Conservation (phyloP, 345 rosid species). For the Eucalyptus marginata region DNA sequence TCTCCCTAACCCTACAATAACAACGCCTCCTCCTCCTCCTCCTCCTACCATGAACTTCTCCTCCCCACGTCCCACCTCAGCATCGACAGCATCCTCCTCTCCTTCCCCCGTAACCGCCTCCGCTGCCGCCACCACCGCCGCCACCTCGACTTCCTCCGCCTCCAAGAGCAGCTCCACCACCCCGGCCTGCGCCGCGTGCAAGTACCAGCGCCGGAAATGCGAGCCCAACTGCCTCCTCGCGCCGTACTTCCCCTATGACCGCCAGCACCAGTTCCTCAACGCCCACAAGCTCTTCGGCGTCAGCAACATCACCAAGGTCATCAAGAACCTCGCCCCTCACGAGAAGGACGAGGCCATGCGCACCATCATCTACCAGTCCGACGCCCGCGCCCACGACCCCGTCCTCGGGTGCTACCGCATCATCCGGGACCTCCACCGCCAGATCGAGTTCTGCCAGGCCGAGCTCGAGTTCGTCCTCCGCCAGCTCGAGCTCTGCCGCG, state of each 20-base stretch:
- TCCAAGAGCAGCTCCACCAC: constrained; percentile 15
- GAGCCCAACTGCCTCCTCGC: constrained; percentile 92
- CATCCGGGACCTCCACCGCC: constrained; percentile 50
- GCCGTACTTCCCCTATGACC: constrained; percentile 88
- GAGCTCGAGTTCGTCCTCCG: constrained; percentile 76
- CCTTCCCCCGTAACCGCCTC: not conserved
- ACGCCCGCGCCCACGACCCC: constrained; percentile 80
- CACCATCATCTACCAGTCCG: constrained; percentile 78
- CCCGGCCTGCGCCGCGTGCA: constrained; percentile 96
- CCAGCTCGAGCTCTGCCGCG: constrained; percentile 48
- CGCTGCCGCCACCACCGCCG: not conserved
- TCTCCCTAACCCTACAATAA: constrained; percentile 14
- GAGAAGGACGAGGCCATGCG: constrained; percentile 83
- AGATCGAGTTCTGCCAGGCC: constrained; percentile 52
- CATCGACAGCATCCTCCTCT: not conserved
- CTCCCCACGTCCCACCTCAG: not conserved
- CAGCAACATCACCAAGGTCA: constrained; percentile 80
- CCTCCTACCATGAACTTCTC: not conserved
- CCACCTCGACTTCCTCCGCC: not conserved
- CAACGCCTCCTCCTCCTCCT: not conserved
- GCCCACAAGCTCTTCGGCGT: constrained; percentile 95
- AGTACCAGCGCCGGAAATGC: constrained; percentile 91
- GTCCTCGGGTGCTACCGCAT: constrained; percentile 72
- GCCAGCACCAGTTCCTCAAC: constrained; percentile 77
- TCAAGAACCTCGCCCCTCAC: constrained; percentile 43